Conservation (phyloP, 2,329 filamentous ascomycete genomes). For the Emmonsiellopsis sp. region DNA sequence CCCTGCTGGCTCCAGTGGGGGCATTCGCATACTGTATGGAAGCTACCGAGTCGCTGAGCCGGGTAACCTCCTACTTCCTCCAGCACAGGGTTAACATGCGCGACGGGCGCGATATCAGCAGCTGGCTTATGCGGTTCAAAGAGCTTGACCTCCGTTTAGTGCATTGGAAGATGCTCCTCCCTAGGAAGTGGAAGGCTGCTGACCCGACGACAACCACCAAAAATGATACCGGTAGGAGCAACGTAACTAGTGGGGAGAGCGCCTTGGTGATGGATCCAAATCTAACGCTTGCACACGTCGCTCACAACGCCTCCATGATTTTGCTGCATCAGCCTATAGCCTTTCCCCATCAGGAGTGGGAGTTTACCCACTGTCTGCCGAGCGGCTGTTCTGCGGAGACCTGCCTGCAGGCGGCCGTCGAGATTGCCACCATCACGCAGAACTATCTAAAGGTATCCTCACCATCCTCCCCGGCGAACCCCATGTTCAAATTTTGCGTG, state of each 20-base stretch:
- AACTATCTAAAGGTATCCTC: slow-evolving; percentile 35
- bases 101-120: slow-evolving; percentile 19
- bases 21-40: slow-evolving; percentile 22
- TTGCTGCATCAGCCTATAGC: slow-evolving; percentile 41
- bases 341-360: slow-evolving; percentile 23
- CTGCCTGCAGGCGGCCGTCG: slow-evolving; percentile 37
- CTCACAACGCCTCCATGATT: slow-evolving; percentile 42
- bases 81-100: slow-evolving; percentile 22
- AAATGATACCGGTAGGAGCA: too few relatives aligned
- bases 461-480: slow-evolving; percentile 19
- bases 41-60: slow-evolving; percentile 25
- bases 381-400: slow-evolving; percentile 41
- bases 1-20: slow-evolving; percentile 22
- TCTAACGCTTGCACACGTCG: slow-evolving; percentile 40
- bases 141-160: slow-evolving; percentile 24
- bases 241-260: too few relatives aligned
- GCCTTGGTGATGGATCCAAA: slow-evolving; percentile 36
- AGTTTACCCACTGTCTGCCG: slow-evolving; percentile 28
- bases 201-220: neutral
- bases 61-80: slow-evolving; percentile 28
- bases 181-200: slow-evolving; percentile 16
- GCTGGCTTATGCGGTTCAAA: slow-evolving; percentile 26
- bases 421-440: slow-evolving; percentile 37
- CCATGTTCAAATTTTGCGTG: slow-evolving; percentile 37
- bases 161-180: slow-evolving; percentile 23